Percentiles rank a stretch among this genome's conserved stretches.
Evolutionary conservation across 2,329 filamentous ascomycete genomes (phyloP).

Genomic region (Sodiomyces alkalinus): DNA sequence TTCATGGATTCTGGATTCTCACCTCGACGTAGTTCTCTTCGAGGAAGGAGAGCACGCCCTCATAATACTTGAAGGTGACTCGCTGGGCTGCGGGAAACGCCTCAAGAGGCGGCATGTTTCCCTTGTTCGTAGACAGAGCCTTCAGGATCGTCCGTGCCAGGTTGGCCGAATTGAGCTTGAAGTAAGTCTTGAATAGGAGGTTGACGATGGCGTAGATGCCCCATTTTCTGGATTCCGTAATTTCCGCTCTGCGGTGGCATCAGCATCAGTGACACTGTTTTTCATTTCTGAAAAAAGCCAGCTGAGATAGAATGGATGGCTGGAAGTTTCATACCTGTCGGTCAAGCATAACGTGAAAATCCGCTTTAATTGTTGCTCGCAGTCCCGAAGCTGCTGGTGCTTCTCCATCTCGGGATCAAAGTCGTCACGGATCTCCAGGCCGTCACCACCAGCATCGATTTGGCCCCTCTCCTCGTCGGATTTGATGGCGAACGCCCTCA

Average conservation of each 20-base stretch:
- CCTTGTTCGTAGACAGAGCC: slow-evolving; percentile 59
- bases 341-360: slow-evolving; percentile 84
- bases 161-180: slow-evolving; percentile 82
- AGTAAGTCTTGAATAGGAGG: slow-evolving; percentile 95
- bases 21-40: slow-evolving; percentile 85
- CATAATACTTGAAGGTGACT: slow-evolving; percentile 93
- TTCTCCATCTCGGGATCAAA: slow-evolving; percentile 62
- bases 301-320: too few species aligned
- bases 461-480: slow-evolving; percentile 56
- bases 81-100: slow-evolving; percentile 79
- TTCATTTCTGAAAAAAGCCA: not conserved
- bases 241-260: slow-evolving; percentile 43
- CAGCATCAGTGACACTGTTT: slow-evolving; percentile 5
- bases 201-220: slow-evolving; percentile 92
- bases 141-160: slow-evolving; percentile 81
- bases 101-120: slow-evolving; percentile 68
- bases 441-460: slow-evolving; percentile 19
- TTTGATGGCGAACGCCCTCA: slow-evolving; percentile 78
- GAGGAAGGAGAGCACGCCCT: slow-evolving; percentile 82
- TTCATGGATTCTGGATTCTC: slow-evolving; percentile 8
- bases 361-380: slow-evolving; percentile 76
- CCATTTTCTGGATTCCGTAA: slow-evolving; percentile 93
- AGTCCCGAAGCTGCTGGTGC: slow-evolving; percentile 78
- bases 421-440: slow-evolving; percentile 51
- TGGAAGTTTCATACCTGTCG: slow-evolving; percentile 50